A percentile compares a stretch with the other conserved stretches of the same genome.
Evolutionary conservation across 129 eudicot species (phyloP).

Genomic region (Escallonia herrerae): DNA sequence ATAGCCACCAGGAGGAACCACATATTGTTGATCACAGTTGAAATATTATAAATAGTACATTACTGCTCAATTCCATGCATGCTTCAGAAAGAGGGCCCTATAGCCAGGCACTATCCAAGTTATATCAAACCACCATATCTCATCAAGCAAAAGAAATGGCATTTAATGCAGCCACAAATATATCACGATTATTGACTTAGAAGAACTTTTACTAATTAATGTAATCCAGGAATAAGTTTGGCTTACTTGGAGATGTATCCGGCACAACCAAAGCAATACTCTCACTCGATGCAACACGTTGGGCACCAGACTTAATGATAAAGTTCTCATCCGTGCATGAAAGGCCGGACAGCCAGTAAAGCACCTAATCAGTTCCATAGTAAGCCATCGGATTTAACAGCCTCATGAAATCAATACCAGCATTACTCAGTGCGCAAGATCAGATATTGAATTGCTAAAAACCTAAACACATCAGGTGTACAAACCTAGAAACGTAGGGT

Average conservation of each 20-base stretch:
- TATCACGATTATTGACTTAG: not conserved
- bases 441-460: too few species aligned
- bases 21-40: too few species aligned
- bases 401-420: too few species aligned
- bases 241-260: conserved; percentile 94
- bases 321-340: conserved; percentile 93
- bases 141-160: not conserved
- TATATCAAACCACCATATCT: not conserved
- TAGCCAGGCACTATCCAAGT: not conserved
- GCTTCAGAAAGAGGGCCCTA: not conserved
- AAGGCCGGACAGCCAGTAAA: conserved; percentile 97
- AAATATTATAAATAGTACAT: too few species aligned
- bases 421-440: too few species aligned
- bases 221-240: not conserved
- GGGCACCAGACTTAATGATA: conserved; percentile 86
- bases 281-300: conserved; percentile 84
- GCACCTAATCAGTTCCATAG: conserved; percentile 42
- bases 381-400: not conserved
- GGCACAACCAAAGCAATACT: conserved; percentile 85
- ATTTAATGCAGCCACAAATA: not conserved
- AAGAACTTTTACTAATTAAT: not conserved
- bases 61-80: not conserved
- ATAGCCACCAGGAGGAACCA: too few species aligned
- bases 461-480: too few species aligned
- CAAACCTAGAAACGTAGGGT: too few species aligned